phyloP scores from a whole-genome alignment of 2,329 filamentous ascomycete genomes.

The Fusarium agapanthi region DNA sequence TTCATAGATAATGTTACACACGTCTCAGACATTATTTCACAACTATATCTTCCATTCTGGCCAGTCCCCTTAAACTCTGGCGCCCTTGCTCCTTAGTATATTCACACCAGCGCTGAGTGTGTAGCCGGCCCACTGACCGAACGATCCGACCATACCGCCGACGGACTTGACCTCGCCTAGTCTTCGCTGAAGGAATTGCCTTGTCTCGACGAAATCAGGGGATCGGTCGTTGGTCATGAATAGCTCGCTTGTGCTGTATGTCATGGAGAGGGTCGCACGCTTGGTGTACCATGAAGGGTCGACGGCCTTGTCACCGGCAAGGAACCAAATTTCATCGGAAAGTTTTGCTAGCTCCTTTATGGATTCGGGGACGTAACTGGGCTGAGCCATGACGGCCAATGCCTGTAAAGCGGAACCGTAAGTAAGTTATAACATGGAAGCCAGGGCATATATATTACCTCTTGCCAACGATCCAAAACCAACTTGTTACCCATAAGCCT shows the following conservation, averaged over 20 bases:
- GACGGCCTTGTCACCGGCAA: slow-evolving; percentile 82
- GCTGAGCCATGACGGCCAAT: slow-evolving; percentile 88
- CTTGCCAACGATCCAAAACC: slow-evolving; percentile 83
- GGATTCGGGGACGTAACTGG: slow-evolving; percentile 77
- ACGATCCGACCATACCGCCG: slow-evolving; percentile 67
- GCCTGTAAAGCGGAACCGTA: slow-evolving; percentile 63
- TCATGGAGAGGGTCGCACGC: slow-evolving; percentile 63
- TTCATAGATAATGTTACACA: slow-evolving; percentile 31
- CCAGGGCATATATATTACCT: slow-evolving; percentile 63
- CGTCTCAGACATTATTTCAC: slow-evolving; percentile 42
- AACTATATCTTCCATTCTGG: slow-evolving; percentile 4
- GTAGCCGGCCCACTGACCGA: slow-evolving; percentile 84
- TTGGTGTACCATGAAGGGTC: slow-evolving; percentile 88
- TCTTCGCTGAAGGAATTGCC: slow-evolving; percentile 79
- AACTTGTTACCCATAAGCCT: slow-evolving; percentile 77
- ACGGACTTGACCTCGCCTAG: slow-evolving; percentile 73
- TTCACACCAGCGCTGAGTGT: slow-evolving; percentile 81
- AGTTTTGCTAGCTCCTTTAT: slow-evolving; percentile 81
- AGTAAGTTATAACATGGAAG: slow-evolving; percentile 9
- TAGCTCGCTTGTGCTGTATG: slow-evolving; percentile 79
- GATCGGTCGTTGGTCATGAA: slow-evolving; percentile 94
- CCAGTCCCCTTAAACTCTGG: slow-evolving; percentile 69
- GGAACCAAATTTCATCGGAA: slow-evolving; percentile 91
- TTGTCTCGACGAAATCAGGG: slow-evolving; percentile 77
- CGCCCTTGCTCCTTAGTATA: slow-evolving; percentile 85